Evolutionary conservation across 2,329 filamentous ascomycete genomes (phyloP).

Genomic region (Capronia americana): DNA sequence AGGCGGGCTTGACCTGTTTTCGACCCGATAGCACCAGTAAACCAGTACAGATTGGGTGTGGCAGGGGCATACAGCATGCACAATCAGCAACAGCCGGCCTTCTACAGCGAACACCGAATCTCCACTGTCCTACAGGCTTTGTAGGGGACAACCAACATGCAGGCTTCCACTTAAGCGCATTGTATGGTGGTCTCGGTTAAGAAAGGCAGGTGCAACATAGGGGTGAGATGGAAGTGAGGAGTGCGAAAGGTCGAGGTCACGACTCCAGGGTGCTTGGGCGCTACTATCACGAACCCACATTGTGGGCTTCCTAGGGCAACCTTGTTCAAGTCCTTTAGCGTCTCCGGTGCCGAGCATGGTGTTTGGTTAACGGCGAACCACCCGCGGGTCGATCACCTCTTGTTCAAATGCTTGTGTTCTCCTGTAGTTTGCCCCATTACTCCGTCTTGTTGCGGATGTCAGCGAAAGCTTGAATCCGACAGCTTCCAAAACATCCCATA

Average conservation of each 20-base stretch:
- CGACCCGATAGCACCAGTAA: not conserved
- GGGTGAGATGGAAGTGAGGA: not conserved
- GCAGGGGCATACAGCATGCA: not conserved
- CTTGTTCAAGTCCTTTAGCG: not conserved
- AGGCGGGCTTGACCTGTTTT: not conserved
- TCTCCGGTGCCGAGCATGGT: not conserved
- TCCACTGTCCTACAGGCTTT: not conserved
- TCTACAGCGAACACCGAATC: too few relatives aligned
- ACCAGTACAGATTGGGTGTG: not conserved
- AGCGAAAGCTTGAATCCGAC: not conserved
- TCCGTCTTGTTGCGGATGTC: not conserved
- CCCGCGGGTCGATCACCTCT: not conserved
- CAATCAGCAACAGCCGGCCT: not conserved
- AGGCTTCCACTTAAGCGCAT: not conserved
- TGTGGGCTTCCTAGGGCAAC: not conserved
- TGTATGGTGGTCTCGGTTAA: not conserved
- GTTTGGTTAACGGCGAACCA: not conserved
- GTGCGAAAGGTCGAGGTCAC: not conserved
- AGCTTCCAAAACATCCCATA: not conserved
- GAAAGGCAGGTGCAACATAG: not conserved
- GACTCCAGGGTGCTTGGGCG: not conserved
- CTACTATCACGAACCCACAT: not conserved
- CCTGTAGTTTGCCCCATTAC: not conserved
- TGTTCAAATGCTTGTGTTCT: not conserved
- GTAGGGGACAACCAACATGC: not conserved